Percentiles rank a stretch among this genome's conserved stretches.
These are phyloP conservation scores for Cyberlindnera veronae DNA, from an alignment of 805 yeast genomes.

Conservation along the genomic window DNA sequence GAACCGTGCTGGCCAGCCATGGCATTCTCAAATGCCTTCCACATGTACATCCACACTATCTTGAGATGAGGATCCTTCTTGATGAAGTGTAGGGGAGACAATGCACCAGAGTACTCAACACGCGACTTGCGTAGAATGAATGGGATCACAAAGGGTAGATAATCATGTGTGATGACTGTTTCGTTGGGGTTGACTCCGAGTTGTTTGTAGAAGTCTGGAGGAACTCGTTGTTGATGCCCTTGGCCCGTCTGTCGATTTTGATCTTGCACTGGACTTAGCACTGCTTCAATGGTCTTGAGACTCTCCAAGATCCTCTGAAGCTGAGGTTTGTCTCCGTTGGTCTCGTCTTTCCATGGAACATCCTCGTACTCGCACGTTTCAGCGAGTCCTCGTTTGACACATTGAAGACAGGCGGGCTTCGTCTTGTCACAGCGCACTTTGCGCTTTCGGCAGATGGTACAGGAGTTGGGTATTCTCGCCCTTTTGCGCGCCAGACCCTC, in stretches of 20 bases:
- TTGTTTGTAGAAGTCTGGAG: neutral
- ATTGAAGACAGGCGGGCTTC: conserved; percentile 52
- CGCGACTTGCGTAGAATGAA: conserved; percentile 38
- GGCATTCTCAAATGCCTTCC: conserved; percentile 12
- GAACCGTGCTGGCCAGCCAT: neutral
- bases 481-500: conserved; percentile 28
- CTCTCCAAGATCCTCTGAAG: conserved; percentile 1
- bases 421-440: conserved; percentile 44
- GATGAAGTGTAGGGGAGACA: conserved; percentile 44
- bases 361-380: conserved; percentile 53
- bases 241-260: neutral
- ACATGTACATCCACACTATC: conserved; percentile 31
- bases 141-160: conserved; percentile 30
- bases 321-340: neutral
- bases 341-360: conserved; percentile 42
- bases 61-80: conserved; percentile 41
- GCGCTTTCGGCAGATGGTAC: conserved; percentile 44
- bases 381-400: conserved; percentile 50
- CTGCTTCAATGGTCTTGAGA: neutral
- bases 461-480: conserved; percentile 43
- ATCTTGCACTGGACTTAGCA: neutral
- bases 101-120: conserved; percentile 47
- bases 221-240: neutral
- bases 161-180: conserved; percentile 39
- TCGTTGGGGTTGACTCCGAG: conserved; percentile 33